Conservation (phyloP, 176 grass and related monocot genomes). For the Rhynchospora tenuis region DNA sequence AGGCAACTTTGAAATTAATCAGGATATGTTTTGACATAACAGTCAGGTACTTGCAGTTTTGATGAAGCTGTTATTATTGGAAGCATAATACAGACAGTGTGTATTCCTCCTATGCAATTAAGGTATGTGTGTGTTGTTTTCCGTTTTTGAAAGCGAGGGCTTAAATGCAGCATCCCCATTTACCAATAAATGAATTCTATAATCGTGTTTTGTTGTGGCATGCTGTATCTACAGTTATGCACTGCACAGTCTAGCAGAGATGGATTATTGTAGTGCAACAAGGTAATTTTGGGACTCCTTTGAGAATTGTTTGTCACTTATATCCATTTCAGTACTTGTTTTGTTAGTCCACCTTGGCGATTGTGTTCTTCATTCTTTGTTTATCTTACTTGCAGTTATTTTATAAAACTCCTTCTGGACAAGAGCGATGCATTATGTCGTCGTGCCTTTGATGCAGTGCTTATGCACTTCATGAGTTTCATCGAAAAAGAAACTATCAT, state of each 20-base stretch:
- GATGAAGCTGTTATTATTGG: slow-evolving; percentile 94
- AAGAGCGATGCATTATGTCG: slow-evolving; percentile 96
- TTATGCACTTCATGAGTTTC: slow-evolving; percentile 86
- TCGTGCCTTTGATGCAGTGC: slow-evolving; percentile 64
- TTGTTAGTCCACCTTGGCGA: slow-evolving; percentile 2
- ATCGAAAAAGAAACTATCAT: slow-evolving; percentile 57
- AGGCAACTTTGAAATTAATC: too few species aligned
- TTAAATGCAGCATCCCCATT: neutral
- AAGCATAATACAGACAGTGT: slow-evolving; percentile 80
- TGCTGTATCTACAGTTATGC: slow-evolving; percentile 51
- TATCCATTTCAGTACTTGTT: neutral
- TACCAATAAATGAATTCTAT: neutral
- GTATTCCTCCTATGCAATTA: slow-evolving; percentile 79
- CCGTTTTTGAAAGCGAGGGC: neutral
- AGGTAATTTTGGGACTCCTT: slow-evolving; percentile 35
- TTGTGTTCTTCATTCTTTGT: neutral
- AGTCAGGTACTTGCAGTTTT: slow-evolving; percentile 76
- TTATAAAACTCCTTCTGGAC: slow-evolving; percentile 91
- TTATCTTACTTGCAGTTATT: slow-evolving; percentile 58
- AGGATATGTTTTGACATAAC: slow-evolving; percentile 9
- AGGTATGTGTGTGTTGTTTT: slow-evolving; percentile 40
- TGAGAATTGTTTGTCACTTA: neutral
- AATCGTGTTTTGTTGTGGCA: neutral
- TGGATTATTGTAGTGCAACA: slow-evolving; percentile 92
- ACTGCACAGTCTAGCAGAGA: slow-evolving; percentile 74